Evolutionary conservation across 1,284 basidiomycete species (phyloP).

Genomic region (Heliocybe sulcata): DNA sequence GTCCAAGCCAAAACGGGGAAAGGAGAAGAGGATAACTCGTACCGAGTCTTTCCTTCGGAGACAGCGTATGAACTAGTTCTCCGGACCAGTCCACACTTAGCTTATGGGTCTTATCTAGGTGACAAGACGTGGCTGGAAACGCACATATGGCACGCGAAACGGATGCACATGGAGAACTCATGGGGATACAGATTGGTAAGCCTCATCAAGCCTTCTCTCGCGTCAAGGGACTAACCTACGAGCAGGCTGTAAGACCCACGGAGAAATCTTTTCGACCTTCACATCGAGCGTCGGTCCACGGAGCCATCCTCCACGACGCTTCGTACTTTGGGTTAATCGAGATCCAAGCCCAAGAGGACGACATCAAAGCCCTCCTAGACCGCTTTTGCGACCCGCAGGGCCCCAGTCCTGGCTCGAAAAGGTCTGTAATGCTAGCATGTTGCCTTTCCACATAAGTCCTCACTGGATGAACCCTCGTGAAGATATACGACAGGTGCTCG

Average conservation of each 20-base stretch:
- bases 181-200: slow-evolving; percentile 83
- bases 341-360: slow-evolving; percentile 52
- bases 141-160: slow-evolving; percentile 91
- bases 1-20: slow-evolving; percentile 51
- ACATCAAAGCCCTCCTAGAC: slow-evolving; percentile 48
- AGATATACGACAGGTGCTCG: slow-evolving; percentile 56
- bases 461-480: not conserved
- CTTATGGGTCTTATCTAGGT: slow-evolving; percentile 22
- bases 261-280: slow-evolving; percentile 88
- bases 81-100: not conserved
- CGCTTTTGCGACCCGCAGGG: slow-evolving; percentile 58
- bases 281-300: slow-evolving; percentile 78
- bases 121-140: slow-evolving; percentile 90
- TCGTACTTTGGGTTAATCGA: slow-evolving; percentile 79
- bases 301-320: slow-evolving; percentile 80
- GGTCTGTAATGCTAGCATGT: slow-evolving; percentile 28
- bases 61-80: slow-evolving; percentile 43
- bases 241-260: slow-evolving; percentile 71
- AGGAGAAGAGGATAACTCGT: slow-evolving; percentile 38
- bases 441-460: not conserved
- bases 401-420: slow-evolving; percentile 44
- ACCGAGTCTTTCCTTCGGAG: slow-evolving; percentile 54
- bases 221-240: not conserved
- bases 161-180: slow-evolving; percentile 85
- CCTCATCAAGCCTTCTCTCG: not conserved